Percentiles rank a stretch among this genome's conserved stretches.
Conservation (phyloP, 768 basidiomycete genomes). For the Boletus reticuloceps region DNA sequence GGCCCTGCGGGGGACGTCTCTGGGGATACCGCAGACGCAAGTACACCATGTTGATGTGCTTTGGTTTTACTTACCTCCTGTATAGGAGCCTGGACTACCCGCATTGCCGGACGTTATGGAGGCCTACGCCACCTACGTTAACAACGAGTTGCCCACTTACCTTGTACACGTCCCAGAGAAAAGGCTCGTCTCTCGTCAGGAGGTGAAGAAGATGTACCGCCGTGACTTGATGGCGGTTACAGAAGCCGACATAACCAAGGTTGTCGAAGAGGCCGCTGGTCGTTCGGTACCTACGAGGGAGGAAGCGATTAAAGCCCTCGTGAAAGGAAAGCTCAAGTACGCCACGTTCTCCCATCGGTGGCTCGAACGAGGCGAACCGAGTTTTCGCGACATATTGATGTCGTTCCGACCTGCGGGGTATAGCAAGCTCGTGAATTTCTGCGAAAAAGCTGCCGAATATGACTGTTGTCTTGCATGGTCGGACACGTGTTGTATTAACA, state of each 20-base stretch:
- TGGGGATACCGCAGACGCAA: slow-evolving; percentile 4
- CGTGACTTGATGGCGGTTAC: slow-evolving; percentile 23
- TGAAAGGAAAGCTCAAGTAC: slow-evolving; percentile 25
- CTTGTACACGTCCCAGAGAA: slow-evolving; percentile 26
- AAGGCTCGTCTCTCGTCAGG: slow-evolving; percentile 28
- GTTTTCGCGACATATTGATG: slow-evolving; percentile 29
- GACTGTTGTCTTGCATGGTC: slow-evolving; percentile 32
- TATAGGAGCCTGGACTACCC: slow-evolving; percentile 14
- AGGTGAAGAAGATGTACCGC: slow-evolving; percentile 31
- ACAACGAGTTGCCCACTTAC: slow-evolving; percentile 31
- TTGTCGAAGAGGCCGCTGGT: slow-evolving; percentile 16
- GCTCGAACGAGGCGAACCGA: slow-evolving; percentile 30
- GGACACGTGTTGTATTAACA: slow-evolving; percentile 36
- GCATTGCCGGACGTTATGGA: slow-evolving; percentile 26
- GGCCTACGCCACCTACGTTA: slow-evolving; percentile 19
- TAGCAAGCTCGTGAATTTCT: too few relatives aligned
- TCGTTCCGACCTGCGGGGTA: slow-evolving; percentile 29
- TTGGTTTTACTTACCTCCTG: background rate
- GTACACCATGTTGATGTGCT: background rate
- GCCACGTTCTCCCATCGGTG: slow-evolving; percentile 30
- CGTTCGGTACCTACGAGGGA: slow-evolving; percentile 27
- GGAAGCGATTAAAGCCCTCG: slow-evolving; percentile 23
- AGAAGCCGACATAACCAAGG: slow-evolving; percentile 21
- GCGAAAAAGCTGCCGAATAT: too few relatives aligned
- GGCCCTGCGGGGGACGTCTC: slow-evolving; percentile 3